phyloP scores from a whole-genome alignment of 768 basidiomycete species.

The Lentinula sp. region DNA sequence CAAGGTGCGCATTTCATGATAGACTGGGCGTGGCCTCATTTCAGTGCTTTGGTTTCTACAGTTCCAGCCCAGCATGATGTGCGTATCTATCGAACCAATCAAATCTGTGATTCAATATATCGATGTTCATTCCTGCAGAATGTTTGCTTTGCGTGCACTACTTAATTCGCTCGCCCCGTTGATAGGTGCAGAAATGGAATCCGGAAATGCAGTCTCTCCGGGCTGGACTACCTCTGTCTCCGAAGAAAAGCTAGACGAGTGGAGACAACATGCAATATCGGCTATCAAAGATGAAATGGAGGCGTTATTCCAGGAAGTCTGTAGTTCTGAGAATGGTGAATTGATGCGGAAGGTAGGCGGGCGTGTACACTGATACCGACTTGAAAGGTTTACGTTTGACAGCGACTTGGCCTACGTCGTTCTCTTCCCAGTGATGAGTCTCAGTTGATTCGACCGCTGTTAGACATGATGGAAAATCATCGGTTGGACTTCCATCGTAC shows the following conservation, averaged over 20 bases:
- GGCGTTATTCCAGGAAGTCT: slow-evolving; percentile 49
- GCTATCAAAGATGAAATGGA: slow-evolving; percentile 56
- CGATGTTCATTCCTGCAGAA: slow-evolving; percentile 27
- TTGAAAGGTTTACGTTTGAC: not conserved
- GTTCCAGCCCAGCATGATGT: slow-evolving; percentile 81
- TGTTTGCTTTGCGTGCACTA: slow-evolving; percentile 76
- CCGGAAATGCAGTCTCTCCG: slow-evolving; percentile 40
- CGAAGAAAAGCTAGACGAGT: slow-evolving; percentile 50
- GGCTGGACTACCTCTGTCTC: slow-evolving; percentile 62
- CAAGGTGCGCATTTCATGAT: slow-evolving; percentile 31
- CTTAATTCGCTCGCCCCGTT: slow-evolving; percentile 77
- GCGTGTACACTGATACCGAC: slow-evolving; percentile 7
- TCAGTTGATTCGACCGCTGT: slow-evolving; percentile 55
- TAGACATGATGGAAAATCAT: slow-evolving; percentile 69
- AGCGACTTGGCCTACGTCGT: slow-evolving; percentile 77
- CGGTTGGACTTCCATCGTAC: slow-evolving; percentile 85
- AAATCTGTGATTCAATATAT: not conserved
- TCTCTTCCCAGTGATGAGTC: slow-evolving; percentile 52
- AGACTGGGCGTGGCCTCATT: not conserved
- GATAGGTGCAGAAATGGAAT: slow-evolving; percentile 73
- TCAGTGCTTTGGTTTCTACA: not conserved
- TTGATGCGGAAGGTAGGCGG: slow-evolving; percentile 60
- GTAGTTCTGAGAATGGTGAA: slow-evolving; percentile 55
- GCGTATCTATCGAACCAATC: slow-evolving; percentile 15
- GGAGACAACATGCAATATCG: slow-evolving; percentile 53